A percentile compares a stretch with the other conserved stretches of the same genome.
These are phyloP conservation scores for Solanum chmielewskii DNA, from an alignment of 257 asterid species.

Conservation along the genomic window DNA sequence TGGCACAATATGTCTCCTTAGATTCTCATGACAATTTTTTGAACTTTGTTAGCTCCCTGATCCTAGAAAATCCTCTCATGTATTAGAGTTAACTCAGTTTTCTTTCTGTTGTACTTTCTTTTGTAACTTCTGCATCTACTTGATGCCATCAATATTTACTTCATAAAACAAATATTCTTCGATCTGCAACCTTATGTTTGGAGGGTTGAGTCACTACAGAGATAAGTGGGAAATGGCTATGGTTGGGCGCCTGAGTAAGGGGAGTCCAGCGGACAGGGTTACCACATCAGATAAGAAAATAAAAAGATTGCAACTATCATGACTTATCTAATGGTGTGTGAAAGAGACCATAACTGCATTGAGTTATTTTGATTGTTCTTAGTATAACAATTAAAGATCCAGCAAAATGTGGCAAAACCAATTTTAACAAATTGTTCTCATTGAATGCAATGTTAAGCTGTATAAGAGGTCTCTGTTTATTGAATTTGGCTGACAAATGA, in stretches of 20 bases:
- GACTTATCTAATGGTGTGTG: not conserved
- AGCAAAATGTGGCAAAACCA: not conserved
- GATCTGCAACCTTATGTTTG: not conserved
- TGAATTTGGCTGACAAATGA: not conserved
- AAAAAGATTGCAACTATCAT: not conserved
- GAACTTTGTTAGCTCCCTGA: not conserved
- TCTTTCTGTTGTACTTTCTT: not conserved
- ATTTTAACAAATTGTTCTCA: not conserved
- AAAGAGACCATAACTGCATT: not conserved
- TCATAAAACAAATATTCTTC: not conserved
- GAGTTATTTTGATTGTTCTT: not conserved
- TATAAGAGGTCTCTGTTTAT: not conserved
- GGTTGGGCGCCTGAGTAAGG: not conserved
- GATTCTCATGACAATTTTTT: not conserved
- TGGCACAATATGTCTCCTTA: not conserved
- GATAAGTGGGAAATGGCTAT: not conserved
- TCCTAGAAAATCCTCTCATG: not conserved
- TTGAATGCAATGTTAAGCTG: not conserved
- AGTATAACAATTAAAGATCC: not conserved
- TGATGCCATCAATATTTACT: not conserved
- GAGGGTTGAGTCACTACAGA: not conserved
- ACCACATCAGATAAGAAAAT: not conserved
- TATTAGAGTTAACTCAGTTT: not conserved
- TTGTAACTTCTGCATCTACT: not conserved
- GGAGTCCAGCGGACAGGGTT: not conserved